Evolutionary conservation across 1,284 basidiomycete genomes (phyloP).

Genomic region (Cystobasidium slooffiae): DNA sequence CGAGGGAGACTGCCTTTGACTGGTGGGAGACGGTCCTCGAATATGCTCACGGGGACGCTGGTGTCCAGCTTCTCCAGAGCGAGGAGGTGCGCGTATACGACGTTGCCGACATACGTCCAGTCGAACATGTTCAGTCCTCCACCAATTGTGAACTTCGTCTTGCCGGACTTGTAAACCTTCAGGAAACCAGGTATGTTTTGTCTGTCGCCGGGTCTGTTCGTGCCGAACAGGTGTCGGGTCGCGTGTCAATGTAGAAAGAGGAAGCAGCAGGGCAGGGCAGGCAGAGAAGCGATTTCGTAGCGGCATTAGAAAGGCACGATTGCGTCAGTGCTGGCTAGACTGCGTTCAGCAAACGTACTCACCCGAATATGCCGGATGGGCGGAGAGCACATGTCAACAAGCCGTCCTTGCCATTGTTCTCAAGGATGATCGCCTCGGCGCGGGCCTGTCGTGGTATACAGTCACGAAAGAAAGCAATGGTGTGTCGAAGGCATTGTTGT

Average conservation of each 20-base stretch:
- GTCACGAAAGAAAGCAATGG: too few species aligned
- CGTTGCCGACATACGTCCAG: constrained; percentile 97
- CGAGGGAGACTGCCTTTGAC: constrained; percentile 57
- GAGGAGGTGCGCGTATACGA: constrained; percentile 90
- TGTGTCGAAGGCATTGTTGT: too few species aligned
- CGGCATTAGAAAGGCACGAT: not conserved
- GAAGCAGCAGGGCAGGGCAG: not conserved
- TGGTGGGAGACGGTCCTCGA: constrained; percentile 67
- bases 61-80: constrained; percentile 81
- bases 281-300: not conserved
- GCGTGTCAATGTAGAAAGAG: not conserved
- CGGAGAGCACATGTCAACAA: constrained; percentile 87
- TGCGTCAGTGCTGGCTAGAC: not conserved
- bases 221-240: not conserved
- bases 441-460: constrained; percentile 61
- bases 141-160: constrained; percentile 93
- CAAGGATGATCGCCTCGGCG: constrained; percentile 81
- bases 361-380: constrained; percentile 98
- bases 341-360: constrained; percentile 50
- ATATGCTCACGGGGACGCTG: constrained; percentile 57
- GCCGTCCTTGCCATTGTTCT: constrained; percentile 80
- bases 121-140: constrained; percentile 93
- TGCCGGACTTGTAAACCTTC: constrained; percentile 76
- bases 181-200: constrained; percentile 82
- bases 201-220: constrained; percentile 79